Percentiles rank a stretch among this genome's conserved stretches.
Evolutionary conservation across 2,329 filamentous ascomycete species (phyloP).

Genomic region (Botryosphaeria dothidea): DNA sequence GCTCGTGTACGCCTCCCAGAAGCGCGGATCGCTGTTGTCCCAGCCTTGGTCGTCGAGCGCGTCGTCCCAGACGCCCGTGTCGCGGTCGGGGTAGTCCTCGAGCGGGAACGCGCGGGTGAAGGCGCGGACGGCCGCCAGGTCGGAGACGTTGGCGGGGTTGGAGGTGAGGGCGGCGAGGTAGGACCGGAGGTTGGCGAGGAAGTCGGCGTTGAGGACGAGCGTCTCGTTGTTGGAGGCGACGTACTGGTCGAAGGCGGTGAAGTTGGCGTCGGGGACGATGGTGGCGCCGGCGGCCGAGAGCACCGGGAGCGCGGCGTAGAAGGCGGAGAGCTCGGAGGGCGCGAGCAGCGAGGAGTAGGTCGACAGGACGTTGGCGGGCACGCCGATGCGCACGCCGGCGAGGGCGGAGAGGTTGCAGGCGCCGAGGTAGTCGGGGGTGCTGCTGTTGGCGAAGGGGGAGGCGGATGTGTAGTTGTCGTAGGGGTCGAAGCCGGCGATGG

Average conservation of each 20-base stretch:
- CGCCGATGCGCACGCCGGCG: slow-evolving; percentile 61
- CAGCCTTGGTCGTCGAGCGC: slow-evolving; percentile 51
- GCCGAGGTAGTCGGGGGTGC: slow-evolving; percentile 60
- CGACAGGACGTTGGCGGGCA: slow-evolving; percentile 61
- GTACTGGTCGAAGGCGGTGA: slow-evolving; percentile 53
- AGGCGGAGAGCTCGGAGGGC: slow-evolving; percentile 47
- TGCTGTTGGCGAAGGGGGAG: slow-evolving; percentile 52
- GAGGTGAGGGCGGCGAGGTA: slow-evolving; percentile 59
- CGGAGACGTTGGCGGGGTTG: slow-evolving; percentile 60
- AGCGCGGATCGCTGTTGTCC: slow-evolving; percentile 56
- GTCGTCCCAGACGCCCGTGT: slow-evolving; percentile 59
- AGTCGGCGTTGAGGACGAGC: slow-evolving; percentile 60
- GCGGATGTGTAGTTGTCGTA: slow-evolving; percentile 60
- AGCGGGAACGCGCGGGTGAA: slow-evolving; percentile 56
- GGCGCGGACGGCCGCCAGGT: slow-evolving; percentile 52
- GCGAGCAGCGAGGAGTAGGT: slow-evolving; percentile 33
- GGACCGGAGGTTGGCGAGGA: slow-evolving; percentile 54
- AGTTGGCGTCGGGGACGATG: slow-evolving; percentile 62
- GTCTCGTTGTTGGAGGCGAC: slow-evolving; percentile 41
- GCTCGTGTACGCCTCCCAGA: slow-evolving; percentile 59
- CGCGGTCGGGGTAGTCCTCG: slow-evolving; percentile 63
- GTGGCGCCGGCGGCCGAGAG: slow-evolving; percentile 59
- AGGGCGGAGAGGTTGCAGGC: slow-evolving; percentile 58
- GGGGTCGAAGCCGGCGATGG: slow-evolving; percentile 57
- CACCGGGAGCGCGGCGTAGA: slow-evolving; percentile 55